phyloP scores from a whole-genome alignment of 768 basidiomycete species.

The Neoboletus subvelutipes region DNA sequence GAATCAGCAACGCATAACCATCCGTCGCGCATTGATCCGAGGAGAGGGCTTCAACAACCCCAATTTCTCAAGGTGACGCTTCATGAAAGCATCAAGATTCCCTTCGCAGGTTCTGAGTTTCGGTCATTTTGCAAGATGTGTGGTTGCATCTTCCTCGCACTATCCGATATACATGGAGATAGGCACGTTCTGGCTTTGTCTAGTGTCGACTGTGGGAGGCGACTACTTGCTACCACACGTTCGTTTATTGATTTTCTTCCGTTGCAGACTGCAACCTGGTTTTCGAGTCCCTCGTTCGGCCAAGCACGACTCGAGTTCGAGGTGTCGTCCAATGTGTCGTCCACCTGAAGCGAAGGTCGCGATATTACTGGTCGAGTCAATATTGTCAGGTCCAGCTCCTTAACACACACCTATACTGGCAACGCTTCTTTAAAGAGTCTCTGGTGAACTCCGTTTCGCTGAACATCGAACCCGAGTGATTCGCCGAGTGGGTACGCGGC shows the following conservation, averaged over 20 bases:
- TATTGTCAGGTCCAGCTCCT: neutral
- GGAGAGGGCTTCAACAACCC: constrained; percentile 12
- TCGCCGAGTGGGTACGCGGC: neutral
- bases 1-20: constrained; percentile 4
- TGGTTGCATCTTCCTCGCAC: neutral
- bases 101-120: neutral
- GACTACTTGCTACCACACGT: neutral
- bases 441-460: neutral
- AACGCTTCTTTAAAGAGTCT: constrained; percentile 3
- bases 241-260: neutral
- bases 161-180: neutral
- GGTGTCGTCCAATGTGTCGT: neutral
- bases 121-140: neutral
- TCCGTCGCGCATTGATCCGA: constrained; percentile 18
- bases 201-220: neutral
- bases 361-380: neutral
- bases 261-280: neutral
- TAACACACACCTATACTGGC: too few species aligned
- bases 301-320: neutral
- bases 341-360: neutral
- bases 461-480: constrained; percentile 1
- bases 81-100: constrained; percentile 2
- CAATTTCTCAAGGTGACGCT: constrained; percentile 5
- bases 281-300: neutral
- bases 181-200: neutral